Evolutionary conservation across 148 eudicot genomes (phyloP).

Genomic region (Bassia scoparia): DNA sequence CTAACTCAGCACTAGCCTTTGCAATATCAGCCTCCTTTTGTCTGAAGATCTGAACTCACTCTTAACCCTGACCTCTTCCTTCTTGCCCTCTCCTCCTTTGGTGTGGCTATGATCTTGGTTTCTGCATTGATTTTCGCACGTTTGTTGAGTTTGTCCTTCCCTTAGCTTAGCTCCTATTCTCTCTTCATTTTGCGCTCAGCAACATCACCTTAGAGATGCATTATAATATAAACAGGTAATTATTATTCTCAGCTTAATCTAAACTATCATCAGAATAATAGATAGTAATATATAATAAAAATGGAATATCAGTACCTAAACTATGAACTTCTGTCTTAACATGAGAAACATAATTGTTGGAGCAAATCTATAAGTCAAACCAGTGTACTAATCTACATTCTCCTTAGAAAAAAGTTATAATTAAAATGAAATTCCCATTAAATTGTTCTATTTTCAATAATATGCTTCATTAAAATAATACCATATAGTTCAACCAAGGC

Average conservation of each 20-base stretch:
- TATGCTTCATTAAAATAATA: too few relatives aligned
- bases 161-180: slow-evolving; percentile 37
- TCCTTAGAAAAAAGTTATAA: too few relatives aligned
- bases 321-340: too few relatives aligned
- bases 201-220: slow-evolving; percentile 29
- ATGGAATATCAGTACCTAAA: too few relatives aligned
- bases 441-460: too few relatives aligned
- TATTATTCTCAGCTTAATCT: neutral
- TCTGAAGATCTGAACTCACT: slow-evolving; percentile 27
- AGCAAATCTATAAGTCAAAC: too few relatives aligned
- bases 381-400: too few relatives aligned
- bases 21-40: slow-evolving; percentile 39
- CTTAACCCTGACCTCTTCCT: slow-evolving; percentile 30
- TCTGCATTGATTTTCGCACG: slow-evolving; percentile 46
- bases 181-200: slow-evolving; percentile 49
- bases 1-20: slow-evolving; percentile 34
- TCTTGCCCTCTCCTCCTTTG: slow-evolving; percentile 34
- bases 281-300: neutral
- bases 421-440: too few relatives aligned
- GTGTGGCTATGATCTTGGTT: slow-evolving; percentile 25
- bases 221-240: neutral
- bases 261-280: neutral
- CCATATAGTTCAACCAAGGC: too few relatives aligned
- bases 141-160: slow-evolving; percentile 32
- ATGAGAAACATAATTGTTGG: too few relatives aligned